phyloP scores from a whole-genome alignment of 2,329 filamentous ascomycete genomes.

The Aspergillus hortae region DNA sequence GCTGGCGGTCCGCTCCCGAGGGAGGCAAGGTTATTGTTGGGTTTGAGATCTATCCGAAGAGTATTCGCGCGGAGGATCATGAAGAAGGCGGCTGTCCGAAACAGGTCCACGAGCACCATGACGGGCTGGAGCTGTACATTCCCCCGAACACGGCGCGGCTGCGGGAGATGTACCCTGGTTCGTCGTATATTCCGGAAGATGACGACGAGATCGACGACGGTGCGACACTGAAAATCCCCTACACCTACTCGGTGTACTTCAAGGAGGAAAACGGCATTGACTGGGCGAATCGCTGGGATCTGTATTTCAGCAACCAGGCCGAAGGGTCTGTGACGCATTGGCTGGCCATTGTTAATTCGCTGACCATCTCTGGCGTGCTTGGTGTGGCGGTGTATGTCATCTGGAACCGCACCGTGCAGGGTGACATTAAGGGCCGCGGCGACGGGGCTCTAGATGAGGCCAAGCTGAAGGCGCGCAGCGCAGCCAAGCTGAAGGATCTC shows the following conservation, averaged over 20 bases:
- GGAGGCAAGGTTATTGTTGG: constrained; percentile 79
- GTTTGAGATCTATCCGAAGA: constrained; percentile 88
- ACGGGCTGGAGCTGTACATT: constrained; percentile 67
- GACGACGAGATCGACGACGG: constrained; percentile 60
- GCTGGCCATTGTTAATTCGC: constrained; percentile 82
- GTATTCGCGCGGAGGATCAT: constrained; percentile 63
- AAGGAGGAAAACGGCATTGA: constrained; percentile 75
- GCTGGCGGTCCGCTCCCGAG: constrained; percentile 67
- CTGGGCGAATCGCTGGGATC: constrained; percentile 81
- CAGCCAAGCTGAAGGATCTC: constrained; percentile 36
- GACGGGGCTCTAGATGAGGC: constrained; percentile 65
- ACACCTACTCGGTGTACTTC: constrained; percentile 88
- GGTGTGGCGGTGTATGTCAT: constrained; percentile 79
- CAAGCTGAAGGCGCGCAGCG: constrained; percentile 49
- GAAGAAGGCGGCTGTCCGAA: constrained; percentile 64
- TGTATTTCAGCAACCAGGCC: constrained; percentile 85
- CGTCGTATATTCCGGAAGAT: constrained; percentile 57
- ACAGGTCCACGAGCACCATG: constrained; percentile 60
- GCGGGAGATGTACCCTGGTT: constrained; percentile 54
- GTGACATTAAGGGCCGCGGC: constrained; percentile 72
- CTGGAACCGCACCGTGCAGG: constrained; percentile 70
- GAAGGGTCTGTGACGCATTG: constrained; percentile 80
- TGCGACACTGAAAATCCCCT: constrained; percentile 69
- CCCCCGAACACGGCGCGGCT: constrained; percentile 58
- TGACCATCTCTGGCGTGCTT: constrained; percentile 76